These are phyloP conservation scores for Lactarius indigo DNA, from an alignment of 768 basidiomycete species.

Conservation along the genomic window DNA sequence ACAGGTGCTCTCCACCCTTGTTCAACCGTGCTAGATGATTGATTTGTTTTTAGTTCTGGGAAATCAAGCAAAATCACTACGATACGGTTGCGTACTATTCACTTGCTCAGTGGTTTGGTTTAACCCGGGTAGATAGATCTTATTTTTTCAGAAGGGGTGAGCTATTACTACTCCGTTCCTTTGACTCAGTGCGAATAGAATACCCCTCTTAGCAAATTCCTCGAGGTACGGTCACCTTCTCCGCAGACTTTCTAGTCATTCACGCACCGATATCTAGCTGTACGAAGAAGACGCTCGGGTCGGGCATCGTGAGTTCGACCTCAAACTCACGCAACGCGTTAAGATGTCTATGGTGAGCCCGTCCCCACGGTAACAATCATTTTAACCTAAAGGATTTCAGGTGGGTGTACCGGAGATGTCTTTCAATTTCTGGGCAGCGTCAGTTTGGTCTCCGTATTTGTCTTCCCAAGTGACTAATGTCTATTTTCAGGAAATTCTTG, in stretches of 20 bases:
- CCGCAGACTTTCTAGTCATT: neutral
- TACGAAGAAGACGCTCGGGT: constrained; percentile 95
- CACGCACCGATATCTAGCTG: constrained; percentile 37
- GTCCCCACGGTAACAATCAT: neutral
- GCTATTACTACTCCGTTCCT: constrained; percentile 10
- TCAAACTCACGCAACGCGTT: constrained; percentile 87
- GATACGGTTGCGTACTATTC: constrained; percentile 62
- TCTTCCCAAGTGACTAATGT: constrained; percentile 10
- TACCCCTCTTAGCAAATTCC: constrained; percentile 59
- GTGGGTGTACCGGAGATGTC: constrained; percentile 94
- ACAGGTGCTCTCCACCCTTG: constrained; percentile 42
- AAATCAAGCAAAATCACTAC: constrained; percentile 97
- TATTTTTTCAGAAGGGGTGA: constrained; percentile 99
- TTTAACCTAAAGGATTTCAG: constrained; percentile 36
- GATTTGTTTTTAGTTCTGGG: constrained; percentile 34
- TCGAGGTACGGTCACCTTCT: constrained; percentile 48
- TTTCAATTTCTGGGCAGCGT: constrained; percentile 93
- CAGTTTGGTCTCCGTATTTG: constrained; percentile 33
- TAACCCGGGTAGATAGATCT: constrained; percentile 43
- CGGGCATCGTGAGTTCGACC: constrained; percentile 92
- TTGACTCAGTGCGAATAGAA: neutral
- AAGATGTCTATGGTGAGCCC: constrained; percentile 95
- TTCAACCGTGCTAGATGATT: neutral
- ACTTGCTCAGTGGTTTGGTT: constrained; percentile 27
- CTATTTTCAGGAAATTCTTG: constrained; percentile 63